Evolutionary conservation across 176 grass and related monocot genomes (phyloP), one percentile per base, ranked within the genome.

Genomic region (Microstegium vimineum): DNA sequence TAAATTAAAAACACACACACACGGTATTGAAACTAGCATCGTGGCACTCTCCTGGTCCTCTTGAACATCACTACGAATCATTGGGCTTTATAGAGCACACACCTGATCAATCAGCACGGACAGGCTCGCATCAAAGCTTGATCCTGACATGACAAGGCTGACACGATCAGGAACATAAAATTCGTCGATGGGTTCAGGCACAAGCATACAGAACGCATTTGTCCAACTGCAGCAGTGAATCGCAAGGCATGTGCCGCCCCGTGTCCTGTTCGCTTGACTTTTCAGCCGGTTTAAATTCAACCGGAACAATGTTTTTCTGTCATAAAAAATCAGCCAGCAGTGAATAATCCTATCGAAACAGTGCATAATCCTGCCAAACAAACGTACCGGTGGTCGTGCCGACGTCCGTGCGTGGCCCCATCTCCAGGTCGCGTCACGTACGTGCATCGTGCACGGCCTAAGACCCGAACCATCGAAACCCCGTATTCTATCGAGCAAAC

Each of bases 21-120:
- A 31, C 18, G 25, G 35, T 70, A 69, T 60, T 69, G 49, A 69
- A 69, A 61, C 73, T 33, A 30, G 20, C 36, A 10, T 10, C n/a
- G 1, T 85, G 52, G 65, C 77, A 18, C 20, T 71, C 78, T 85
- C 28, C n/a, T n/a, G n/a, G n/a, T 85, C 28, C 52, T 25, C 74
- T n/a, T 85, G 66, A 66, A 78, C 64, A 5, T 8, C 1, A 34
- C 13, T 36, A 14, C 8, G 25, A 7, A 61, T 35, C 66, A 46
- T 4, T 76, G 23, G 45, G 41, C 10, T 54, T 54, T 22, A 42
- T 17, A 26, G 36, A 82, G 37, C 54, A 73, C 54, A 73, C 38
- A 36, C 18, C 62, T 13, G 12, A 78, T 71, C 66, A 85, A 62
- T 35, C 74, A 51, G 22, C 38, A 14, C 28, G 28, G 36, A 47